phyloP scores from a whole-genome alignment of 345 rosid species.

The Lumnitzera littorea region DNA sequence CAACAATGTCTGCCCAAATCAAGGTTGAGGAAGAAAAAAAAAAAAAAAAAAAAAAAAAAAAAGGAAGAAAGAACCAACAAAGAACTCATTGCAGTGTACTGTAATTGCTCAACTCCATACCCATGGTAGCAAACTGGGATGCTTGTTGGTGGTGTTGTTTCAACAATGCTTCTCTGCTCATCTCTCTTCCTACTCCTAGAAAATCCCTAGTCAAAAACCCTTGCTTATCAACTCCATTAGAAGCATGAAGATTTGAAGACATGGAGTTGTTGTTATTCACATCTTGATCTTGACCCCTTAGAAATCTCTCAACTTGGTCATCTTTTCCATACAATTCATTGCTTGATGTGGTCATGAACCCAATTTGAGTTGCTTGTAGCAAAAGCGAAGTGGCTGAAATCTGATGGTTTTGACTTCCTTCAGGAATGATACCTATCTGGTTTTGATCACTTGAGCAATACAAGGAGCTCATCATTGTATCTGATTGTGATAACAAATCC shows the following conservation, averaged over 20 bases:
- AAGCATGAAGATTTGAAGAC: too few relatives aligned
- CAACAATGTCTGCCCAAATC: too few relatives aligned
- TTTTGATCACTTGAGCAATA: slow-evolving; percentile 8
- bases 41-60: too few relatives aligned
- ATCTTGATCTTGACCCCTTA: too few relatives aligned
- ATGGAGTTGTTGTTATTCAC: too few relatives aligned
- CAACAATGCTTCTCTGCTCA: slow-evolving; percentile 11
- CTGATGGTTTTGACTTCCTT: neutral
- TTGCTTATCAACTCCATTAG: too few relatives aligned
- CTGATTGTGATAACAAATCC: slow-evolving; percentile 1
- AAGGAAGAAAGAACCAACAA: too few relatives aligned
- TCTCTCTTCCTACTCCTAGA: slow-evolving; percentile 33
- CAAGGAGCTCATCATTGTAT: slow-evolving; percentile 2
- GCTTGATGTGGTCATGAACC: neutral
- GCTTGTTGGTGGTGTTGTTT: slow-evolving; percentile 6
- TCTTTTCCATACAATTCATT: neutral
- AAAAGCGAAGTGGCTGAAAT: slow-evolving; percentile 4
- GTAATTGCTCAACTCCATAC: too few relatives aligned
- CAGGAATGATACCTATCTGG: neutral
- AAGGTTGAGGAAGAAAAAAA: too few relatives aligned
- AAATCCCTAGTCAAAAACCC: slow-evolving; percentile 29
- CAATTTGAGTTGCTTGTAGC: neutral
- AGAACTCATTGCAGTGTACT: too few relatives aligned
- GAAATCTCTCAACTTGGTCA: too few relatives aligned
- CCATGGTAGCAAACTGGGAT: too few relatives aligned